Conservation (phyloP, 1,284 basidiomycete genomes). For the Fistulina hepatica region DNA sequence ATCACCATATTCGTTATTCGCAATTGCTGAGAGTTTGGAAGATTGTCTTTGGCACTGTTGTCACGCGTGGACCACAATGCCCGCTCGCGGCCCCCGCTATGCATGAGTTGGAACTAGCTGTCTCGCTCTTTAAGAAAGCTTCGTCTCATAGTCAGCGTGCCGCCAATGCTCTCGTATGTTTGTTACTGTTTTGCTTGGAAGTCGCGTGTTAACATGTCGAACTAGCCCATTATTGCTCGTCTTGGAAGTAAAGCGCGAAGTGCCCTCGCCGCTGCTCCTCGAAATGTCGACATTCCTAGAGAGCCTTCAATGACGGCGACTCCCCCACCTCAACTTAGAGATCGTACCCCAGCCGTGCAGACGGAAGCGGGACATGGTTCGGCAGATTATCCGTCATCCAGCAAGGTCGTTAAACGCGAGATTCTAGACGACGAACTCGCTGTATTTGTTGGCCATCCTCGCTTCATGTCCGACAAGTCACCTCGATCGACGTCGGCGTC, state of each 20-base stretch:
- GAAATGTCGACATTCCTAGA: slow-evolving; percentile 46
- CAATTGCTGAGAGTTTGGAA: slow-evolving; percentile 16
- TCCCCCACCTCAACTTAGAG: slow-evolving; percentile 24
- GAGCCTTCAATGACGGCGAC: slow-evolving; percentile 23
- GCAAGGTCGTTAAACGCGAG: slow-evolving; percentile 19
- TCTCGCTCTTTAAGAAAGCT: slow-evolving; percentile 46
- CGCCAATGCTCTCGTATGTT: slow-evolving; percentile 46
- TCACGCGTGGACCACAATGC: slow-evolving; percentile 49
- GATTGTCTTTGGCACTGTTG: slow-evolving; percentile 59
- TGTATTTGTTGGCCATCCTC: slow-evolving; percentile 49
- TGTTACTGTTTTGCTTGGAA: background rate
- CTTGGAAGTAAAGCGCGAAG: no score
- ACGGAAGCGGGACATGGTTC: slow-evolving; percentile 29
- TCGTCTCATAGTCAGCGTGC: slow-evolving; percentile 44
- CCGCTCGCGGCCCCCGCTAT: slow-evolving; percentile 49
- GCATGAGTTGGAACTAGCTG: slow-evolving; percentile 50
- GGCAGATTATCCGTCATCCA: slow-evolving; percentile 10
- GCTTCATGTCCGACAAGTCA: slow-evolving; percentile 48
- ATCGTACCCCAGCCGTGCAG: slow-evolving; percentile 23
- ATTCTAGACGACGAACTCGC: slow-evolving; percentile 35
- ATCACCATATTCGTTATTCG: background rate
- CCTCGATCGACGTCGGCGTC: no score
- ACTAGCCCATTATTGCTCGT: background rate
- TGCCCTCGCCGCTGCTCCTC: no score
- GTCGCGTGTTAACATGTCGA: background rate